Evolutionary conservation across 352 stramenopile genomes (phyloP).

Genomic region (Globisporangium viniferum): DNA sequence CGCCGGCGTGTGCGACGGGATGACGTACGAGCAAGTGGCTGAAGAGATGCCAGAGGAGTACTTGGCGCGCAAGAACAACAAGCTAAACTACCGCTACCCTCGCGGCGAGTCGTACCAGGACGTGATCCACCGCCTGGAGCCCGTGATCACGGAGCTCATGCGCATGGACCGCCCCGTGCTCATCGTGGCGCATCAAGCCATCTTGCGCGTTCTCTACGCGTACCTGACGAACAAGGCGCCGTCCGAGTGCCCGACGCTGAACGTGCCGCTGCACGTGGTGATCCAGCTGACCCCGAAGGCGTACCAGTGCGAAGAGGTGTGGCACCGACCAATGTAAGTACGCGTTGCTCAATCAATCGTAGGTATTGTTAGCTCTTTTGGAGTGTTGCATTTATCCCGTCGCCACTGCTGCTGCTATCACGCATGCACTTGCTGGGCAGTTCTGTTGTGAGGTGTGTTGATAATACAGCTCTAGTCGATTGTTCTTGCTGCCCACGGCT

Average conservation of each 20-base stretch:
- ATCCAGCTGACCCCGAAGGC: constrained; percentile 95
- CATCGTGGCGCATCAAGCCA: constrained; percentile 95
- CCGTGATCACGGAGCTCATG: constrained; percentile 97
- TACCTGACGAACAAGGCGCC: constrained; percentile 95
- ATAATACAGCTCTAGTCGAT: constrained; percentile 71
- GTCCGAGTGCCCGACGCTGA: constrained; percentile 90
- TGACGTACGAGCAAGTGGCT: constrained; percentile 97
- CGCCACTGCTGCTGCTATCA: no score
- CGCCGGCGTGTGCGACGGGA: constrained; percentile 94
- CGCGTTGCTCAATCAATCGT: no score
- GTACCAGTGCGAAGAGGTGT: constrained; percentile 94
- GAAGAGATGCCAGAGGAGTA: constrained; percentile 95
- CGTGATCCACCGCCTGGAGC: constrained; percentile 96
- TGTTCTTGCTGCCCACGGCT: constrained; percentile 45
- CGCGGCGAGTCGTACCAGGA: constrained; percentile 97
- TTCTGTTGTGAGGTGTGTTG: constrained; percentile 24
- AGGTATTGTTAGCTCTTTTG: constrained; percentile 1
- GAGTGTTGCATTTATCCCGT: neutral
- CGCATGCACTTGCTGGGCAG: neutral
- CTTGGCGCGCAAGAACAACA: constrained; percentile 88
- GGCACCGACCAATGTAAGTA: constrained; percentile 82
- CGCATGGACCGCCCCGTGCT: constrained; percentile 89
- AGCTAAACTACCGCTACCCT: constrained; percentile 85
- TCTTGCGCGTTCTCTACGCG: constrained; percentile 94
- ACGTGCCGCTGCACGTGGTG: constrained; percentile 93